phyloP scores from a whole-genome alignment of 139 green algal genomes.

The Asterochloris erici region DNA sequence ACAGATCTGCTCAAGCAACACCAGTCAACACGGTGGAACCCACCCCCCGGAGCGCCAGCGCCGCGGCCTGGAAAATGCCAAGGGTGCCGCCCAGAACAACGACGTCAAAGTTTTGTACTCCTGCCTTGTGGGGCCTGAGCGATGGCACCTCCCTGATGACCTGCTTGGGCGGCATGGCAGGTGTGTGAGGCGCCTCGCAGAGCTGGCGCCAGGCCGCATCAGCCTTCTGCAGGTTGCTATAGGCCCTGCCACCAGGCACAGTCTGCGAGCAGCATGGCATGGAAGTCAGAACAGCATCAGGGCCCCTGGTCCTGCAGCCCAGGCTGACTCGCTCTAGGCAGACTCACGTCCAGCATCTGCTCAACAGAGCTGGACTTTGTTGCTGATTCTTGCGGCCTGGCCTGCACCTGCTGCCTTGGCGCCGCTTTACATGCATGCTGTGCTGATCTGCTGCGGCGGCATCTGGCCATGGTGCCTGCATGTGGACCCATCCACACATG shows the following conservation, averaged over 20 bases:
- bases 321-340: not conserved
- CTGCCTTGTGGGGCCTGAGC: not conserved
- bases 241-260: not conserved
- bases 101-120: constrained; percentile 16
- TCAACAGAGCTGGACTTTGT: too few relatives aligned
- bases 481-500: too few relatives aligned
- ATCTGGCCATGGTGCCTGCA: too few relatives aligned
- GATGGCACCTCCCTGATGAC: not conserved
- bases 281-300: too few relatives aligned
- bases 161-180: not conserved
- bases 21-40: too few relatives aligned
- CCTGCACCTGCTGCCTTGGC: too few relatives aligned
- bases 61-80: constrained; percentile 64
- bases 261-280: not conserved
- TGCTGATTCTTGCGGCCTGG: too few relatives aligned
- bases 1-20: too few relatives aligned
- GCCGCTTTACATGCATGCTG: too few relatives aligned
- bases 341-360: not conserved
- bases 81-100: constrained; percentile 20
- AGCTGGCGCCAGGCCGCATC: constrained; percentile 3
- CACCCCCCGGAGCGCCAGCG: constrained; percentile 50
- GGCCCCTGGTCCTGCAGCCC: too few relatives aligned
- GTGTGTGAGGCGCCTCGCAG: not conserved
- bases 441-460: too few relatives aligned
- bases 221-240: not conserved